A percentile compares a stretch with the other conserved stretches of the same genome.
These are phyloP conservation scores for Backusella macrospora DNA, from an alignment of 192 early-diverging fungal genomes.

Conservation along the genomic window DNA sequence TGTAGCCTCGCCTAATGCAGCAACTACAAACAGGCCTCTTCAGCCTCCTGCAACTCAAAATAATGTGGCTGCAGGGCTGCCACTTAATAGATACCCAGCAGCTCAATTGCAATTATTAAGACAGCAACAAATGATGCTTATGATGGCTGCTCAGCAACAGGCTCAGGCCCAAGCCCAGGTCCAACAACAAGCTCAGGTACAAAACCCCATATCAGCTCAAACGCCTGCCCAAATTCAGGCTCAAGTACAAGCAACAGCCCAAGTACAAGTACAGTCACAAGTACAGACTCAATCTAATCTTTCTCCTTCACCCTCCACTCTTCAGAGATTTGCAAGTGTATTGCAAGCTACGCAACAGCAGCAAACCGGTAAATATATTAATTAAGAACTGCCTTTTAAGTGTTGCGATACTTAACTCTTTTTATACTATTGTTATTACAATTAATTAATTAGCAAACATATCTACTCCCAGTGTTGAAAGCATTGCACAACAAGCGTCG, in stretches of 20 bases:
- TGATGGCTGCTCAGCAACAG: conserved; percentile 27
- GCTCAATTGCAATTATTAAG: conserved; percentile 37
- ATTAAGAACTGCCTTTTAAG: not conserved
- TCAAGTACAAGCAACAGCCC: conserved; percentile 25
- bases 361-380: not conserved
- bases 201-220: not conserved
- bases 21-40: conserved; percentile 29
- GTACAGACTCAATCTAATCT: not conserved
- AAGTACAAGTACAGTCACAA: conserved; percentile 14
- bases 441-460: not conserved
- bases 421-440: not conserved
- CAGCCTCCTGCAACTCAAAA: conserved; percentile 24
- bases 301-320: conserved; percentile 8
- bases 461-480: conserved; percentile 8
- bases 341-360: conserved; percentile 20
- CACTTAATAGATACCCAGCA: conserved; percentile 36
- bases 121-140: conserved; percentile 28
- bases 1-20: not conserved
- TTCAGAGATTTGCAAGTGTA: conserved; percentile 31
- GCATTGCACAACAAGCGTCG: conserved; percentile 4
- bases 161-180: not conserved
- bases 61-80: conserved; percentile 20
- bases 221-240: conserved; percentile 10
- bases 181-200: conserved; percentile 5
- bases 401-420: not conserved